phyloP scores from a whole-genome alignment of 1,284 basidiomycete genomes.

The Kwoniella shivajii region DNA sequence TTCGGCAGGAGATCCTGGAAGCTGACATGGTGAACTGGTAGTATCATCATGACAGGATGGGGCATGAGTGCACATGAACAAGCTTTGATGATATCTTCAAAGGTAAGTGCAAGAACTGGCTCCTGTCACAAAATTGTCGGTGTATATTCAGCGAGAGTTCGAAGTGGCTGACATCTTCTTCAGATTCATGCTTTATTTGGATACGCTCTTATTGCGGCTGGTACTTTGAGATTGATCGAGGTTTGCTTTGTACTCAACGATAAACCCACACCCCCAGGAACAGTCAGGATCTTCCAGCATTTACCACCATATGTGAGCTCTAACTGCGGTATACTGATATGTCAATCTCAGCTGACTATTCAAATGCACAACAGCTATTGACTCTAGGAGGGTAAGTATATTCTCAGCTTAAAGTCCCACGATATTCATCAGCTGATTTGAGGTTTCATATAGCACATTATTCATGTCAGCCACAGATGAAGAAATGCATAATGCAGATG shows the following conservation, averaged over 20 bases:
- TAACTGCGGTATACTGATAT: background rate
- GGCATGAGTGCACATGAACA: constrained; percentile 92
- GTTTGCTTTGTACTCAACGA: constrained; percentile 71
- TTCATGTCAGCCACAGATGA: constrained; percentile 94
- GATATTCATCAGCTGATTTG: background rate
- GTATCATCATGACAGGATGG: constrained; percentile 88
- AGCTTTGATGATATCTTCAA: constrained; percentile 77
- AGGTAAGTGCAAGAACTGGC: constrained; percentile 55
- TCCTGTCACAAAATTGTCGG: too few species aligned
- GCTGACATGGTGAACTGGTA: constrained; percentile 39
- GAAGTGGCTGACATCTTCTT: too few species aligned
- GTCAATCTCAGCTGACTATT: background rate
- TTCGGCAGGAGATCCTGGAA: background rate
- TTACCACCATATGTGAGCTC: constrained; percentile 74
- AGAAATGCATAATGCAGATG: constrained; percentile 69
- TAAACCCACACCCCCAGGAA: constrained; percentile 36
- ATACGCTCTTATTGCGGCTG: constrained; percentile 81
- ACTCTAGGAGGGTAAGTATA: constrained; percentile 61
- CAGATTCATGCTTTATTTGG: constrained; percentile 85
- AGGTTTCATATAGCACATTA: constrained; percentile 48
- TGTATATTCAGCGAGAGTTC: too few species aligned
- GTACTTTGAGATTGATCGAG: constrained; percentile 78
- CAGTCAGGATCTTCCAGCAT: constrained; percentile 71
- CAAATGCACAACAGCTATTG: constrained; percentile 61
- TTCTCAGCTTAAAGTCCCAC: background rate